Percentiles rank a stretch among this genome's conserved stretches.
Evolutionary conservation across 495 filamentous ascomycete genomes (phyloP).

Genomic region (Corynascus novoguineensis): DNA sequence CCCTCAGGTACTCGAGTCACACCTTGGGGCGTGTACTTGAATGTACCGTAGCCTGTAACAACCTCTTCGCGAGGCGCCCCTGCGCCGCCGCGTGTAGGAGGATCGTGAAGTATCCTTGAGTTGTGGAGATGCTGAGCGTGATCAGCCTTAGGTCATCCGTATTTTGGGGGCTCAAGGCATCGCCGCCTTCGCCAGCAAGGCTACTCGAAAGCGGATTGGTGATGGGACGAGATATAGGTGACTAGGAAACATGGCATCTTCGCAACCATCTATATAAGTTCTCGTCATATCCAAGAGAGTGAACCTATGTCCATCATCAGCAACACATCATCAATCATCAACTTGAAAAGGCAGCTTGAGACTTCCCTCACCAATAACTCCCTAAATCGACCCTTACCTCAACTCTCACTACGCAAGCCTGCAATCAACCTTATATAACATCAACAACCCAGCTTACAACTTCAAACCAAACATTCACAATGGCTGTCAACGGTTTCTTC

Average conservation of each 20-base stretch:
- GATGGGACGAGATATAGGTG: not conserved
- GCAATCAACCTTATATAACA: not conserved
- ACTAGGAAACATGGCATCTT: not conserved
- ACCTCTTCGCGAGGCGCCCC: not conserved
- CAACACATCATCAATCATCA: constrained; percentile 23
- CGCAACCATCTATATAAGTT: constrained; percentile 31
- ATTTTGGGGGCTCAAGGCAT: constrained; percentile 12
- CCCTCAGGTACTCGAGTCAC: constrained; percentile 16
- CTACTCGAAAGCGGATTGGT: not conserved
- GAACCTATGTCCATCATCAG: constrained; percentile 29
- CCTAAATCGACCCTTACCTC: not conserved
- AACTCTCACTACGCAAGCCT: constrained; percentile 9
- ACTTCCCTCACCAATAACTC: constrained; percentile 1
- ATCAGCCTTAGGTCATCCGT: constrained; percentile 20
- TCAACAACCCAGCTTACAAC: constrained; percentile 15
- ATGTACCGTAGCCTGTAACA: too few relatives aligned
- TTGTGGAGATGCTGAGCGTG: constrained; percentile 5
- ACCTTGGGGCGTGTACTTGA: constrained; percentile 2
- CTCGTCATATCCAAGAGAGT: constrained; percentile 15
- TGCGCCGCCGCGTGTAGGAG: not conserved
- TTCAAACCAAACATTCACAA: constrained; percentile 26
- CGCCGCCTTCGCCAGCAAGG: constrained; percentile 16
- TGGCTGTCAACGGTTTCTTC: constrained; percentile 37
- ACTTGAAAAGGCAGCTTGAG: constrained; percentile 10
- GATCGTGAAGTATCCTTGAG: constrained; percentile 6